A percentile compares a stretch with the other conserved stretches of the same genome.
These are phyloP conservation scores for Lentinula novae-zelandiae DNA, from an alignment of 1,284 basidiomycete genomes.

Conservation along the genomic window DNA sequence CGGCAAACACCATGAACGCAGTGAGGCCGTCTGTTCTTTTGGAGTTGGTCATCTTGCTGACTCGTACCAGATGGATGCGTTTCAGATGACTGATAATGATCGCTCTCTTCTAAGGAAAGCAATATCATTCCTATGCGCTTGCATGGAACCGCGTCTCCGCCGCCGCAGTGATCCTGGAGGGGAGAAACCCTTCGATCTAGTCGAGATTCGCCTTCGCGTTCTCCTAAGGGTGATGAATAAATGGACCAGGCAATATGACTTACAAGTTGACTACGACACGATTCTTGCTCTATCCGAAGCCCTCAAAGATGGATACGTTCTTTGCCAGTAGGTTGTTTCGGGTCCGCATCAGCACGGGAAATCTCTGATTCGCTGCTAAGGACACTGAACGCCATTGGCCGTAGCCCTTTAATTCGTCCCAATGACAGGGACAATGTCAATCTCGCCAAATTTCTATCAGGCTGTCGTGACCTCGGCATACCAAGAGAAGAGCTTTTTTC, in stretches of 20 bases:
- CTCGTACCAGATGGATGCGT: not conserved
- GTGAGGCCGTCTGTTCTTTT: not conserved
- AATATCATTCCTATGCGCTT: conserved; percentile 16
- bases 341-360: not conserved
- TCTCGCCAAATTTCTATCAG: conserved; percentile 8
- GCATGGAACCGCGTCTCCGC: conserved; percentile 21
- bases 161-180: conserved; percentile 21
- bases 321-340: conserved; percentile 11
- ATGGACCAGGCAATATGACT: conserved; percentile 4
- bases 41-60: not conserved
- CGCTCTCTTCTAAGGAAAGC: conserved; percentile 17
- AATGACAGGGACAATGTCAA: conserved; percentile 8
- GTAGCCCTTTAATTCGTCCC: conserved; percentile 7
- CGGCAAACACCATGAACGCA: not conserved
- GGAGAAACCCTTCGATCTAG: conserved; percentile 19
- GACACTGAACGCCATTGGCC: conserved; percentile 2
- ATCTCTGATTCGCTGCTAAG: not conserved
- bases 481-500: conserved; percentile 8
- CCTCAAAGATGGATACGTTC: conserved; percentile 12
- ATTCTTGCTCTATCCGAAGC: conserved; percentile 7
- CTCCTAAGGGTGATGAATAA: conserved; percentile 10
- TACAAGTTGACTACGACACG: conserved; percentile 4
- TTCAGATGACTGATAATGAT: conserved; percentile 5
- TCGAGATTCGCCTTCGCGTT: conserved; percentile 20
- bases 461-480: conserved; percentile 9